A percentile compares a stretch with the other conserved stretches of the same genome.
Conservation (phyloP, 176 grass and related monocot species). For the Cocos nucifera region DNA sequence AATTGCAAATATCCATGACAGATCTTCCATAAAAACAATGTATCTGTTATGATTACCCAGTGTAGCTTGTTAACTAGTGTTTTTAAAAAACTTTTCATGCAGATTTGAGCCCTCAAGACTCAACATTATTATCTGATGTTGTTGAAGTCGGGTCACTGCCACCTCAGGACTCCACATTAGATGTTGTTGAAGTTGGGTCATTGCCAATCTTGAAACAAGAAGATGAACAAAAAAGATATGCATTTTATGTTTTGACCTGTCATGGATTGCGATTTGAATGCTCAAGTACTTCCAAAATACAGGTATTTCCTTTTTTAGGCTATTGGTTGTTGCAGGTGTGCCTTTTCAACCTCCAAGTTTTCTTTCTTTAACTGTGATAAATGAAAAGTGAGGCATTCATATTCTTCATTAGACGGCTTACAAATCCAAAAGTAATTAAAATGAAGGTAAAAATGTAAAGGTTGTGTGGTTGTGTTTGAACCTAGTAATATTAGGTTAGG, state of each 20-base stretch:
- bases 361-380: no score
- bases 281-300: conserved; percentile 56
- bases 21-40: no score
- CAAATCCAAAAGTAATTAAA: no score
- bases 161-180: conserved; percentile 42
- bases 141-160: conserved; percentile 56
- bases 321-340: no score
- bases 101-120: conserved; percentile 86
- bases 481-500: no score
- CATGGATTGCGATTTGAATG: conserved; percentile 79
- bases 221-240: conserved; percentile 62
- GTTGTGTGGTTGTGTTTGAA: no score
- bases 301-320: conserved; percentile 28
- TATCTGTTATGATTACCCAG: no score
- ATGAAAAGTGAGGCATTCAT: no score
- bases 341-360: no score
- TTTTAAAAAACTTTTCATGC: neutral
- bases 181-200: conserved; percentile 54
- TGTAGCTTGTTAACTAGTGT: neutral
- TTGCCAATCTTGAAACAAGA: conserved; percentile 49
- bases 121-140: conserved; percentile 51
- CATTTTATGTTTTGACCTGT: conserved; percentile 55
- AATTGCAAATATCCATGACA: no score
- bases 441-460: no score
- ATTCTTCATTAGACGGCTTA: no score